Evolutionary conservation across 306 rosid species (phyloP), one percentile per base, ranked within the genome.

Genomic region (Cicer chorassanicum): DNA sequence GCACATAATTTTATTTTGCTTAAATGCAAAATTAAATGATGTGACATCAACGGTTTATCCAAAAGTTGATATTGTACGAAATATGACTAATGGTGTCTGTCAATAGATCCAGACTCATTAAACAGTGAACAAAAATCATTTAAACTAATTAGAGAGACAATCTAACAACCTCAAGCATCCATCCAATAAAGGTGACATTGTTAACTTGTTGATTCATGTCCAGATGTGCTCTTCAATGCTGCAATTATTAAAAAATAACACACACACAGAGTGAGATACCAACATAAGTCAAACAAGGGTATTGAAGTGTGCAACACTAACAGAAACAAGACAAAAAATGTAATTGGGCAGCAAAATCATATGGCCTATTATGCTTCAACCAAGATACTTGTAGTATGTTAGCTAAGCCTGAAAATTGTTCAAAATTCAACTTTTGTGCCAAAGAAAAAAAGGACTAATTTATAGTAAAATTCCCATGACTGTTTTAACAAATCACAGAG

Each of bases 181-280:
- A 91, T 82, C 93, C 97, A 61, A 89, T 88, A 81, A 89, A 89
- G 57, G 91, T 75, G 73, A 91, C 97, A 50, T 93, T 93, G 84
- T 91, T 93, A 79, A 93, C 97, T 81, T 86, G 97, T 72, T 81
- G 93, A 76, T 91, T 93, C 97, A 91, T 93, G 87, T 93, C 98
- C 45, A 93, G 83, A 83, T 93, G 97, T 34, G 92, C 97, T 86
- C 98, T 86, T 78, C 96, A 78, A 8, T 95, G 93, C 98, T 93
- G 93, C 78, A 78, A 70, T 11, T 11, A 70, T 82, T 38, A 50
- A 68, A 76, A 80, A 13, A 48, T 24, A 4, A 45, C 14, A 11
- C 14, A 45, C 50, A 45, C 50, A 29, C 50, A 45, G 1, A 45
- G 11, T 45, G 12, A 45, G 11, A 9, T 5, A 45, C 14, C 9